Base-by-base conservation (phyloP, 805 yeast species). In the Saccharomyces paradoxus region DNA sequence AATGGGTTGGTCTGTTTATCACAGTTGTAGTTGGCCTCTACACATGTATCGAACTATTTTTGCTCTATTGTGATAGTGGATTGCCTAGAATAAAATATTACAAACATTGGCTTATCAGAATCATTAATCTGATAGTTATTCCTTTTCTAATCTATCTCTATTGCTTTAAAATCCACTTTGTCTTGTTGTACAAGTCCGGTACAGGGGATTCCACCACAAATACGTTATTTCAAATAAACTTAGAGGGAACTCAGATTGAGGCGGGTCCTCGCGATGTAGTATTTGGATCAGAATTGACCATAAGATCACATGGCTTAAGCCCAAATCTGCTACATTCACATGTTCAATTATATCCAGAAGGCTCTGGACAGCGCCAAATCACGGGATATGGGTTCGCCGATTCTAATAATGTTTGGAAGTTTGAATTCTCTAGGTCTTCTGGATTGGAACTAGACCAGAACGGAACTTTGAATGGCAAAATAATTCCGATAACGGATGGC, bases 151-250 rank as follows among this genome's bases (percentile, higher is more conserved):
- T 92, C 26, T 94, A 89, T 65, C 66, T 87, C 64, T 63, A 78
- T 31, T 81, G 85, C 63, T 94, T 94, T 78, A 86, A 84, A 66
- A 74, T 87, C 46, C 99, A 94, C 69, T 94, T 94, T 63, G 63
- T 78, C 21, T 73, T 90, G 41, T 78, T 94, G 55, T 81, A 79
- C 63, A 83, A 83, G 63, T 80, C 95, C 1, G 99, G 99, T 21
- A 83, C 96, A 0, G 99, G 98, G 46, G 96, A 92, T 69, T 87
- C 95, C 2, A 84, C 94, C 52, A 88, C 94, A 74, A 84, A 94
- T 17, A 84, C 97, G 0, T 77, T 92, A 52, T 84, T 94, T 72
- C 99, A 94, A 71, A 91, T 92, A 9, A 88, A 92, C 56, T 74
- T 94, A 58, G 78, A 79, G 51, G 88, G 86, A 10, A 81, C 84